Evolutionary conservation across 2,329 filamentous ascomycete genomes (phyloP), one percentile per base, ranked within the genome.

Genomic region (Diaporthe nobilis): DNA sequence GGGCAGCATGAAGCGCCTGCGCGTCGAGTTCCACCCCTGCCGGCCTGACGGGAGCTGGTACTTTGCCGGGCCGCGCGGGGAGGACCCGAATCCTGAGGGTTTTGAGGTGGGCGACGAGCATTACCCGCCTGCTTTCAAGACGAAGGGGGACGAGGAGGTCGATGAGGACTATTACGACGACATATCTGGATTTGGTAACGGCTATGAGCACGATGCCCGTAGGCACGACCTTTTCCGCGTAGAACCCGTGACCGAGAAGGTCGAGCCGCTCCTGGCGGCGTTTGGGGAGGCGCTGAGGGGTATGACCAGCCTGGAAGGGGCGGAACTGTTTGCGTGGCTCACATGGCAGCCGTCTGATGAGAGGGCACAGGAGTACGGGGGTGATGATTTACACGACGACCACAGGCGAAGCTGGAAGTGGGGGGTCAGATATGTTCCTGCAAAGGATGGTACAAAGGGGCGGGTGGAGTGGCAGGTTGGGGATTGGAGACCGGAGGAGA

Each of bases 381-480:
- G 51, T 8, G 28, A 17, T 4, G 4, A 6, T 47, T 28, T 25
- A 8, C 1, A 25, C 28, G 42, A 34, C 3, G 4, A 49, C 2
- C 4, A 12, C 20, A 13, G 28, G 20, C 25, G 13, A 20, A 58
- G 42, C 31, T 71, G 37, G 51, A 71, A 25, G 15, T 71, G 68
- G 68, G 68, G 51, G 4, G 34, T 58, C 3, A 57, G 39, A 5
- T 71, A 60, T 37, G 39, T 49, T 47, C 28, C 51, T 28, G 68
- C 25, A 9, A 71, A 44, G 28, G 53, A 58, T 20, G 58, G 65
- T 28, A 65, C 70, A 25, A 70, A 78, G 60, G 76, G 74, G 28
- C 72, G 75, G n/a, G 74, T 80, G 28, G 76, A 77, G 75, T 81
- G 79, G 80, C 78, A 80, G 58, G 77, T 81, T 25, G 79, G 78